Percentiles rank a stretch among this genome's conserved stretches.
Evolutionary conservation across 139 green algal species (phyloP).

Genomic region (Diplosphaera chodatii): DNA sequence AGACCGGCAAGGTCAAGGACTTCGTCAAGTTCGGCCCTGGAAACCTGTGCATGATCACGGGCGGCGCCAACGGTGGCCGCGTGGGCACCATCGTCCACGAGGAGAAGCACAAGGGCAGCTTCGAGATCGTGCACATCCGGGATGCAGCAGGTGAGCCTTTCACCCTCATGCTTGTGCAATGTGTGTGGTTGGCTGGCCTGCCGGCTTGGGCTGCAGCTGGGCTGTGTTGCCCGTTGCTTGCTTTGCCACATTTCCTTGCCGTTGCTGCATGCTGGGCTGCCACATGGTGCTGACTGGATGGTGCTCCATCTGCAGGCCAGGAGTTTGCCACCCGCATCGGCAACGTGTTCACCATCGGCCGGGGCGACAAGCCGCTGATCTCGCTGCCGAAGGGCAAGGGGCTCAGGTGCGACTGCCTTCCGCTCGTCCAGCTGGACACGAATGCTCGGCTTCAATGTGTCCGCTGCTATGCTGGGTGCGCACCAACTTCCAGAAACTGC

Average conservation of each 20-base stretch:
- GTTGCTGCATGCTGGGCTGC: too few species aligned
- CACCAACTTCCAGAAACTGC: too few species aligned
- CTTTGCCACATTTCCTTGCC: too few species aligned
- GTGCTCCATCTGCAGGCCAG: conserved; percentile 57
- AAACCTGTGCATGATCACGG: conserved; percentile 89
- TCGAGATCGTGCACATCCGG: conserved; percentile 95
- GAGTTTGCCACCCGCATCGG: conserved; percentile 86
- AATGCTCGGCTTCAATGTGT: too few species aligned
- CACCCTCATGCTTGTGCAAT: too few species aligned
- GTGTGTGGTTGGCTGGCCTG: too few species aligned
- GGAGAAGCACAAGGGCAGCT: conserved; percentile 94
- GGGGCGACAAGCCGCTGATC: conserved; percentile 92
- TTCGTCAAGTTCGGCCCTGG: conserved; percentile 97
- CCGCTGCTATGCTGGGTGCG: too few species aligned
- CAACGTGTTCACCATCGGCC: conserved; percentile 98
- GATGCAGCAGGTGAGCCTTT: conserved; percentile 78
- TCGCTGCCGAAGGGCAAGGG: conserved; percentile 98
- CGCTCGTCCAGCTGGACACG: too few species aligned
- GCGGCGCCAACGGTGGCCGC: conserved; percentile 88
- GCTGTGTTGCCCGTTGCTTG: too few species aligned
- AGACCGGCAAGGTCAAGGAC: conserved; percentile 92
- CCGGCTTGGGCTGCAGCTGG: too few species aligned
- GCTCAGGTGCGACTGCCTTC: conserved; percentile 95
- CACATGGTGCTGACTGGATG: too few species aligned
- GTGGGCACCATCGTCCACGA: conserved; percentile 85